Conservation (phyloP, 106 monocot genomes). For the Iris macrosiphon region DNA sequence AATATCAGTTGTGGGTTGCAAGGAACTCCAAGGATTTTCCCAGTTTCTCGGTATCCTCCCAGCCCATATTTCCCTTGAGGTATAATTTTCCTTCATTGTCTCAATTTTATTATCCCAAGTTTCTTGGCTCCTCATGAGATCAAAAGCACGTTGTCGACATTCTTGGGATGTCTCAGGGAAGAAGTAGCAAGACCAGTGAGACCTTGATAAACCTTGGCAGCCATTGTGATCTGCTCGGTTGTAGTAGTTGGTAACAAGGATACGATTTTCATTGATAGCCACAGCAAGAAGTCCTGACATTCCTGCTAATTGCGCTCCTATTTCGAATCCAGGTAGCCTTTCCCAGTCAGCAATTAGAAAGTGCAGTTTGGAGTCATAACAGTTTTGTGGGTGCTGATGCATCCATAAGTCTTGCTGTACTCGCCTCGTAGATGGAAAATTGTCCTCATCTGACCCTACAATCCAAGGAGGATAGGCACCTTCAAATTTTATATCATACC, state of each 20-base stretch:
- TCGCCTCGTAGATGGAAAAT: slow-evolving; percentile 63
- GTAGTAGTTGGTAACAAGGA: slow-evolving; percentile 72
- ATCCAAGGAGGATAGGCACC: slow-evolving; percentile 74
- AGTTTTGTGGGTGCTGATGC: slow-evolving; percentile 70
- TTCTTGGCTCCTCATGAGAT: slow-evolving; percentile 47
- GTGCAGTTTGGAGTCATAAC: slow-evolving; percentile 33
- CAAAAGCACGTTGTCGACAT: slow-evolving; percentile 49
- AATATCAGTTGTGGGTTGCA: slow-evolving; percentile 86
- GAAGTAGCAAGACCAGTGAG: slow-evolving; percentile 95
- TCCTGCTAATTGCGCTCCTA: slow-evolving; percentile 81
- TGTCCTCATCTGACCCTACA: slow-evolving; percentile 74
- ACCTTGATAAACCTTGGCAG: slow-evolving; percentile 63
- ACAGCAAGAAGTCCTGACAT: slow-evolving; percentile 76
- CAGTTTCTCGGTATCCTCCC: slow-evolving; percentile 74
- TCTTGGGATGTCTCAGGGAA: slow-evolving; percentile 70
- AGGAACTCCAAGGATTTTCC: slow-evolving; percentile 71
- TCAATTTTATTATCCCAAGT: slow-evolving; percentile 48
- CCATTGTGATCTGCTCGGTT: slow-evolving; percentile 78
- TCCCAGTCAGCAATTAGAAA: slow-evolving; percentile 89
- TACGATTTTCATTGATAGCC: slow-evolving; percentile 71
- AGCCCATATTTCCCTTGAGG: slow-evolving; percentile 78
- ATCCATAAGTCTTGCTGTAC: slow-evolving; percentile 81
- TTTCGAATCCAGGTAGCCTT: slow-evolving; percentile 70
- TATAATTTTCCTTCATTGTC: slow-evolving; percentile 68
- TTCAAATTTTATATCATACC: neutral